Percentiles rank a stretch among this genome's conserved stretches.
Conservation (phyloP, 495 filamentous ascomycete species). For the Tuber borchii region DNA sequence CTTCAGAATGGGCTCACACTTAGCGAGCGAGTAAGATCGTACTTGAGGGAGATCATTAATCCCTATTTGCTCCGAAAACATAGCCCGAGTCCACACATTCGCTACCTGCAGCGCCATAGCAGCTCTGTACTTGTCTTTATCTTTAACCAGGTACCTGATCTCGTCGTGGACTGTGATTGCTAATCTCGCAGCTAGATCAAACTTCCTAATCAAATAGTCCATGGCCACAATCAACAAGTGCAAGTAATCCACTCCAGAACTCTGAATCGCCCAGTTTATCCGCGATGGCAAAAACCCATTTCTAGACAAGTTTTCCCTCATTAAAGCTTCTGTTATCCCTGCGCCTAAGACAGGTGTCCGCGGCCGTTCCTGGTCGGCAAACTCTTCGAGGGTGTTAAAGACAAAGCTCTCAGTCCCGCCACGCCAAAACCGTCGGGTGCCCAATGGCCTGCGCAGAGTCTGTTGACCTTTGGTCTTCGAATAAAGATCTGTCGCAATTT, state of each 20-base stretch:
- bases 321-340: conserved; percentile 94
- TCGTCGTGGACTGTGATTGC: conserved; percentile 97
- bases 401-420: conserved; percentile 97
- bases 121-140: conserved; percentile 77
- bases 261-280: conserved; percentile 99
- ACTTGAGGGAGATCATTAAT: conserved; percentile 85
- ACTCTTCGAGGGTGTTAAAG: conserved; percentile 96
- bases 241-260: conserved; percentile 92
- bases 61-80: conserved; percentile 94
- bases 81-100: conserved; percentile 93
- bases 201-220: conserved; percentile 86
- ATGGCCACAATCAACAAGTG: conserved; percentile 89
- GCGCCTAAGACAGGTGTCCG: conserved; percentile 91
- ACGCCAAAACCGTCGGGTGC: conserved; percentile 79
- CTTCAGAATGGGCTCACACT: neutral
- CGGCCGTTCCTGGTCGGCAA: conserved; percentile 87
- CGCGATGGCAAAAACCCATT: conserved; percentile 91
- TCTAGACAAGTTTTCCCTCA: conserved; percentile 76
- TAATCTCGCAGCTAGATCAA: conserved; percentile 73
- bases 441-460: conserved; percentile 59
- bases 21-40: neutral
- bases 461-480: conserved; percentile 81
- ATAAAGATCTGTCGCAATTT: conserved; percentile 75
- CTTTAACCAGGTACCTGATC: conserved; percentile 83
- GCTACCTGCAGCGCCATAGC: conserved; percentile 90